Evolutionary conservation across 805 yeast genomes (phyloP).

Genomic region (Komagataella ulmi): DNA sequence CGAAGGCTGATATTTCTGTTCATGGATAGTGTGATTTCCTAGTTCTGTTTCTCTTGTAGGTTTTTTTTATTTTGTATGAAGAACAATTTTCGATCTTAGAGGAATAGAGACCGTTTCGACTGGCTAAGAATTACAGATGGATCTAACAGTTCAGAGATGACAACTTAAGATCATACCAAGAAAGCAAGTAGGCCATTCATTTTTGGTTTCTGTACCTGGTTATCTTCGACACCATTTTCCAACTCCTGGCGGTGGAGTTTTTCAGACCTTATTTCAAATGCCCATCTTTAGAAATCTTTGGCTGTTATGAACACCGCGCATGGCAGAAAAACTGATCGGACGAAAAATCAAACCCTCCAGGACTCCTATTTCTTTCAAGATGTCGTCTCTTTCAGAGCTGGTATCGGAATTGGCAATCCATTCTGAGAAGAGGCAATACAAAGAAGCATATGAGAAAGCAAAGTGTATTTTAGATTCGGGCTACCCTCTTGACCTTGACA

Average conservation of each 20-base stretch:
- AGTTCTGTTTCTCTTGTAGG: background rate
- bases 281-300: background rate
- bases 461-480: slow-evolving; percentile 12
- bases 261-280: background rate
- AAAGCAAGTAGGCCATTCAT: too few relatives aligned
- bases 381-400: slow-evolving; percentile 18
- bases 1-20: background rate
- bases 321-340: slow-evolving; percentile 4
- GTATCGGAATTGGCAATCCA: slow-evolving; percentile 21
- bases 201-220: too few relatives aligned
- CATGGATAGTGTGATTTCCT: background rate
- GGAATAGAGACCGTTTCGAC: background rate
- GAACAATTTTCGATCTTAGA: background rate
- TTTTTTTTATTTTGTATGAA: background rate
- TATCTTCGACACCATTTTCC: too few relatives aligned
- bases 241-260: background rate
- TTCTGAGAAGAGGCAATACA: slow-evolving; percentile 20
- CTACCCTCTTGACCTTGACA: slow-evolving; percentile 14
- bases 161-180: background rate
- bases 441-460: slow-evolving; percentile 18
- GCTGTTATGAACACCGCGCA: background rate
- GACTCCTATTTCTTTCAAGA: slow-evolving; percentile 1
- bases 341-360: background rate
- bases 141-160: background rate
- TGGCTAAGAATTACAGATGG: background rate